These are phyloP conservation scores for Naganishia friedmannii DNA, from an alignment of 768 basidiomycete genomes.

Conservation along the genomic window DNA sequence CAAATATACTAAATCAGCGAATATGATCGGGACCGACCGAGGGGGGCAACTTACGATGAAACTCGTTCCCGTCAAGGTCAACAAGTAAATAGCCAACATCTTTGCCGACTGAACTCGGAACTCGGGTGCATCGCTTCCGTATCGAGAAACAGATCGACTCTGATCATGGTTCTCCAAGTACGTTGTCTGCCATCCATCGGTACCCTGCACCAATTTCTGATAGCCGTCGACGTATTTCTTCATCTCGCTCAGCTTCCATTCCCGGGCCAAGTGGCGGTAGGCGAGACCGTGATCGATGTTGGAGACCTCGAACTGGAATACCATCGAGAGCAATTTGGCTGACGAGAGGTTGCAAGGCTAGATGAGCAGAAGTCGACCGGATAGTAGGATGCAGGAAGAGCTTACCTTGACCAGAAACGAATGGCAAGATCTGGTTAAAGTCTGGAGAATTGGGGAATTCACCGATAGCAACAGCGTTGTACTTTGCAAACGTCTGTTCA, in stretches of 20 bases:
- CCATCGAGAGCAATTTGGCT: slow-evolving; percentile 53
- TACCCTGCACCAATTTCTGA: slow-evolving; percentile 62
- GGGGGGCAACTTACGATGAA: slow-evolving; percentile 55
- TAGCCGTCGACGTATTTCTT: slow-evolving; percentile 57
- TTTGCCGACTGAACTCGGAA: slow-evolving; percentile 65
- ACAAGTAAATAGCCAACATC: slow-evolving; percentile 63
- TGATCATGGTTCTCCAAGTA: slow-evolving; percentile 35
- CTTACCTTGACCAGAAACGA: slow-evolving; percentile 32
- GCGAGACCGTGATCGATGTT: slow-evolving; percentile 54
- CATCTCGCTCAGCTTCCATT: slow-evolving; percentile 61
- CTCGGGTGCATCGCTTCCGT: slow-evolving; percentile 62
- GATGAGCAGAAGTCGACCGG: not conserved
- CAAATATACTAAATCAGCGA: not conserved
- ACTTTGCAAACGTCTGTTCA: slow-evolving; percentile 58
- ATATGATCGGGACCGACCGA: not conserved
- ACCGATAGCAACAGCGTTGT: slow-evolving; percentile 34
- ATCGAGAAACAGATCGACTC: slow-evolving; percentile 62
- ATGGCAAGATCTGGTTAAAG: slow-evolving; percentile 19
- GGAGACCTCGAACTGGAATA: slow-evolving; percentile 47
- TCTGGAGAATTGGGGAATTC: slow-evolving; percentile 28
- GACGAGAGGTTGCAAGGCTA: not conserved
- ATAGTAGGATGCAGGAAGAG: not conserved
- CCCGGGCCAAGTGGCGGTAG: slow-evolving; percentile 51
- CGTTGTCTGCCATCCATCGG: slow-evolving; percentile 66
- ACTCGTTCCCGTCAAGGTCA: slow-evolving; percentile 56